Evolutionary conservation across 768 basidiomycete genomes (phyloP), one percentile per base, ranked within the genome.

Genomic region (Tricholoma flavovirens): DNA sequence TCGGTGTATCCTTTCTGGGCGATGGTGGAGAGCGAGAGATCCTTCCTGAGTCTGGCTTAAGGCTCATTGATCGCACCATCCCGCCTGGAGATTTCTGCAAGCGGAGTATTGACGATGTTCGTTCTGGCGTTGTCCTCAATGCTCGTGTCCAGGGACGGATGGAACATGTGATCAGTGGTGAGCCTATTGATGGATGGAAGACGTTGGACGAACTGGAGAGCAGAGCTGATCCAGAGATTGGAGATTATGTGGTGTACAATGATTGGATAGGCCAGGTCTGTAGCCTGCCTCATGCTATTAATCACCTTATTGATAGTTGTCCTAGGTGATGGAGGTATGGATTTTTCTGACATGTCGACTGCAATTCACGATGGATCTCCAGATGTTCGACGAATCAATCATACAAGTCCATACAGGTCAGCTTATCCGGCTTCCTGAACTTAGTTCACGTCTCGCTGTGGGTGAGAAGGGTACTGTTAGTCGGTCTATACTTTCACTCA

Each of bases 211-310:
- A 88, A 49, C 66, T 93, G 22, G 77, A 81, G 60, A 75, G 76
- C 21, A 76, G 79, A 22, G 71, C 76, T 30, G 80, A 84, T 26
- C 78, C 88, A 22, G 88, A 88, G 56, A 77, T 88, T 36, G 87
- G 88, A 5, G 91, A 94, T 69, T 90, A 86, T 73, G 90, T 95
- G 49, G 74, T 85, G 15, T 83, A 84, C 64, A 82, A 88, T 61
- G 83, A 92, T 67, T 97, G 94, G 93, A 75, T 96, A 64, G 93
- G 93, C 52, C 90, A 93, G 78, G 90, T 90, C 67, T 67, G 81
- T 56, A 50, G 30, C n/a, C 35, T 26, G 49, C 45, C 38, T 26
- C 45, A 24, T 17, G 29, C 33, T n/a, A 8, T 50, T 3, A 29
- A 11, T 50, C 49, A 32, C 8, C 24, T 52, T 29, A 38, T 30